Percentiles rank a stretch among this genome's conserved stretches.
Evolutionary conservation across 441 rosid genomes (phyloP).

Genomic region (Macaranga tanarius): DNA sequence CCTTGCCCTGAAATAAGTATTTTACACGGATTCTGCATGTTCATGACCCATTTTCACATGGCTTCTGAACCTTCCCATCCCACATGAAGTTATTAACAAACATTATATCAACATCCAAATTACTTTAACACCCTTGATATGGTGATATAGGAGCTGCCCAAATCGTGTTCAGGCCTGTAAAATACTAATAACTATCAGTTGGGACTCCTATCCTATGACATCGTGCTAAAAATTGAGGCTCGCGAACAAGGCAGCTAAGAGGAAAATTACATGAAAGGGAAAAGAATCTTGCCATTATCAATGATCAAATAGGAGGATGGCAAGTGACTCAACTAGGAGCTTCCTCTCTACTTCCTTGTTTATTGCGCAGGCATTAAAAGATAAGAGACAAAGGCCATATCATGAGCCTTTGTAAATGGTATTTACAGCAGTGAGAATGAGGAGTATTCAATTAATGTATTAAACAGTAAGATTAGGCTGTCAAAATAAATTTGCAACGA

Average conservation of each 20-base stretch:
- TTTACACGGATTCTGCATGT: slow-evolving; percentile 64
- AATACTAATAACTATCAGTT: no score
- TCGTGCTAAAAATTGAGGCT: no score
- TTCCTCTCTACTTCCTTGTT: slow-evolving; percentile 27
- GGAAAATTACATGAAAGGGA: background rate
- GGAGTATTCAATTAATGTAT: no score
- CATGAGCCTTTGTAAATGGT: slow-evolving; percentile 1
- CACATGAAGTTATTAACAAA: slow-evolving; percentile 12
- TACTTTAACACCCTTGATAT: slow-evolving; percentile 32
- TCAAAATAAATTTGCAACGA: slow-evolving; percentile 22
- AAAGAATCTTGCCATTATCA: slow-evolving; percentile 29
- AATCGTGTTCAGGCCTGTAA: no score
- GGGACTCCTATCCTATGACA: no score
- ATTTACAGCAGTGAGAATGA: no score
- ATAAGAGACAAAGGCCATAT: slow-evolving; percentile 6
- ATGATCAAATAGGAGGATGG: slow-evolving; percentile 14
- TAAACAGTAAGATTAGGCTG: slow-evolving; percentile 36
- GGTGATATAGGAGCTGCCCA: no score
- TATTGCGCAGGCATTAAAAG: background rate
- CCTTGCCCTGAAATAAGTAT: slow-evolving; percentile 36
- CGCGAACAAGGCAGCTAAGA: no score
- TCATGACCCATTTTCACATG: slow-evolving; percentile 59
- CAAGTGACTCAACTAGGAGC: slow-evolving; percentile 19
- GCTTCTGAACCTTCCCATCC: slow-evolving; percentile 39
- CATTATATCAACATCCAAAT: background rate